phyloP scores from a whole-genome alignment of 2,329 filamentous ascomycete genomes.

The Trichoderma sp. region DNA sequence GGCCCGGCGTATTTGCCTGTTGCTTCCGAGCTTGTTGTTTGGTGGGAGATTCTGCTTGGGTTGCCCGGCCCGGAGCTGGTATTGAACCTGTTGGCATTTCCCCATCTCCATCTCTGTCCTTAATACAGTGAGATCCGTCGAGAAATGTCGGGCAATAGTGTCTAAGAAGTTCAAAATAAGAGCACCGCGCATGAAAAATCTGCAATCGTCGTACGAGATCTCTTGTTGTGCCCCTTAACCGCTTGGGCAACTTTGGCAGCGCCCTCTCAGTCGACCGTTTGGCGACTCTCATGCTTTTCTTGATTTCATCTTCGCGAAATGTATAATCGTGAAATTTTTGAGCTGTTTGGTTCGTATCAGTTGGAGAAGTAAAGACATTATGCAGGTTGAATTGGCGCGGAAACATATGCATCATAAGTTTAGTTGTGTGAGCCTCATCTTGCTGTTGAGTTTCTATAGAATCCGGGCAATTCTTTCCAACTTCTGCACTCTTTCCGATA shows the following conservation, averaged over 20 bases:
- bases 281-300: conserved; percentile 30
- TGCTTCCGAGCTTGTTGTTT: conserved; percentile 20
- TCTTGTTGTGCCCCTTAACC: conserved; percentile 64
- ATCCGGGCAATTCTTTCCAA: not conserved
- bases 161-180: conserved; percentile 75
- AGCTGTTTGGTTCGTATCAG: conserved; percentile 65
- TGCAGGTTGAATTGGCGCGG: conserved; percentile 86
- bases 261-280: conserved; percentile 26
- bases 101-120: not conserved
- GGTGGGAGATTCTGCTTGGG: not conserved
- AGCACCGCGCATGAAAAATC: conserved; percentile 69
- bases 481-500: not conserved
- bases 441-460: not conserved
- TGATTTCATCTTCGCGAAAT: conserved; percentile 79
- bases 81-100: not conserved
- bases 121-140: conserved; percentile 28
- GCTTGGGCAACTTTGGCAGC: conserved; percentile 56
- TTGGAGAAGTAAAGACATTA: conserved; percentile 81
- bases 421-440: conserved; percentile 56
- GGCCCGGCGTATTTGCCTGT: conserved; percentile 3
- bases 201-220: conserved; percentile 69
- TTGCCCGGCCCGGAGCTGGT: not conserved
- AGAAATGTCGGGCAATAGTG: conserved; percentile 71
- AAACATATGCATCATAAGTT: conserved; percentile 90
- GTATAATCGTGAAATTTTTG: conserved; percentile 85